Evolutionary conservation across 1,284 basidiomycete genomes (phyloP).

Genomic region (Coriolopsis trogii): DNA sequence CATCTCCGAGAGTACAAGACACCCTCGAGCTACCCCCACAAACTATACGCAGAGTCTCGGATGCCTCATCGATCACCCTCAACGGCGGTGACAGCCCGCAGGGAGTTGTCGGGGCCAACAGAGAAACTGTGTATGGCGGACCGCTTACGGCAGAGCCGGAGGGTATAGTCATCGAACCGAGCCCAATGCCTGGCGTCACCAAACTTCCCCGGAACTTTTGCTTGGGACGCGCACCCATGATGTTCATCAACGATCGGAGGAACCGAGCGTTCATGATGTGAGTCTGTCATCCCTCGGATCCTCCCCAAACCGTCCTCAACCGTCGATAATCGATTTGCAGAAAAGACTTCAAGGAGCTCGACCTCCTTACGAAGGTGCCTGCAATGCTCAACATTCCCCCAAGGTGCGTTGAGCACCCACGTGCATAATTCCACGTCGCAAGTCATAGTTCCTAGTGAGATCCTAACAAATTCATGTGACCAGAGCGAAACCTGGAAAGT

Average conservation of each 20-base stretch:
- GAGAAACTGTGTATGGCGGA: background rate
- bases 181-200: background rate
- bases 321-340: too few species aligned
- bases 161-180: background rate
- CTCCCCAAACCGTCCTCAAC: too few species aligned
- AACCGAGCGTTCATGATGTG: background rate
- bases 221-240: background rate
- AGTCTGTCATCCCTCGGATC: background rate
- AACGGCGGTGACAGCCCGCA: background rate
- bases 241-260: background rate
- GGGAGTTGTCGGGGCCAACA: too few species aligned
- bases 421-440: background rate
- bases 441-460: background rate
- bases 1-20: too few species aligned
- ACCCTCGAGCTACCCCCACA: too few species aligned
- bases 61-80: background rate
- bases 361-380: too few species aligned
- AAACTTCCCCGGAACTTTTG: background rate
- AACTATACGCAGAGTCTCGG: too few species aligned
- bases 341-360: too few species aligned
- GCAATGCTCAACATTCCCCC: too few species aligned
- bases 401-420: background rate
- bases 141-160: background rate
- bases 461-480: too few species aligned
- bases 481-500: conserved; percentile 1